phyloP scores from a whole-genome alignment of 352 stramenopile species.

The Sclerospora graminicola region DNA sequence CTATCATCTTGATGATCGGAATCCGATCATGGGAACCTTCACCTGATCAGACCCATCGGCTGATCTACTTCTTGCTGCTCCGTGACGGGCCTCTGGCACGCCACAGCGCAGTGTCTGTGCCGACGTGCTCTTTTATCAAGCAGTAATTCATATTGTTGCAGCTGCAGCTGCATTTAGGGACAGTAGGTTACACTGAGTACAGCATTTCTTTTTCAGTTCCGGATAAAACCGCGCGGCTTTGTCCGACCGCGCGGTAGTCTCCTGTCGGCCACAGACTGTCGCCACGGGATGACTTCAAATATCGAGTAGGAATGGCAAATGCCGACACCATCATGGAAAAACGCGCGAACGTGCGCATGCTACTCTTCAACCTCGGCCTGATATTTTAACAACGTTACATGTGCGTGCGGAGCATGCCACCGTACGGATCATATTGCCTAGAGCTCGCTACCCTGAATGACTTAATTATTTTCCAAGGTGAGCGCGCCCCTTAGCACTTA shows the following conservation, averaged over 20 bases:
- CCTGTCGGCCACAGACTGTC: not conserved
- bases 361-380: slow-evolving; percentile 16
- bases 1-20: slow-evolving; percentile 21
- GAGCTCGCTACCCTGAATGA: no score
- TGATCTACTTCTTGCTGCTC: slow-evolving; percentile 3
- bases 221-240: slow-evolving; percentile 4
- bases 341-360: slow-evolving; percentile 12
- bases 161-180: slow-evolving; percentile 3
- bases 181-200: no score
- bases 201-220: no score
- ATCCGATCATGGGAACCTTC: no score
- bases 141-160: slow-evolving; percentile 4
- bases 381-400: slow-evolving; percentile 7
- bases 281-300: not conserved
- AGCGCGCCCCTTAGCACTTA: no score
- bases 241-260: slow-evolving; percentile 8
- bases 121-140: not conserved
- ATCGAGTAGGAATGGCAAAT: not conserved
- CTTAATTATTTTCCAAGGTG: not conserved
- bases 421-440: no score
- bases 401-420: no score
- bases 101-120: slow-evolving; percentile 1
- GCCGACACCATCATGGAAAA: not conserved
- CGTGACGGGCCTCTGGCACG: slow-evolving; percentile 1
- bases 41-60: slow-evolving; percentile 10